Evolutionary conservation across 2,329 filamentous ascomycete species (phyloP).

Genomic region (Verticillium alfalfae): DNA sequence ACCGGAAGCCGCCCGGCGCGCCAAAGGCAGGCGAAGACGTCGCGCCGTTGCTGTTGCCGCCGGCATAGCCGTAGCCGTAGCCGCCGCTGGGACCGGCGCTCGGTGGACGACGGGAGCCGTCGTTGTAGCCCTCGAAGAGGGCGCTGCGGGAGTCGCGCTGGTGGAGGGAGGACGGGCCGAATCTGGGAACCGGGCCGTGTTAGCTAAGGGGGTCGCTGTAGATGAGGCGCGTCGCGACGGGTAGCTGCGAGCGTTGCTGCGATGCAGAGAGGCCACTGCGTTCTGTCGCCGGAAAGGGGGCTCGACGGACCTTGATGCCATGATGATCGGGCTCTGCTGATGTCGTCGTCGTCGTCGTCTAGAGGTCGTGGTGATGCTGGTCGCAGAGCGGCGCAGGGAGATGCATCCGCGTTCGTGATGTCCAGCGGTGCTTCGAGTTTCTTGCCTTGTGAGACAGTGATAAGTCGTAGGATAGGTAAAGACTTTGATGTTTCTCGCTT

Average conservation of each 20-base stretch:
- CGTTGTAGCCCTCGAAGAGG: slow-evolving; percentile 67
- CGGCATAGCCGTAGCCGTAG: slow-evolving; percentile 43
- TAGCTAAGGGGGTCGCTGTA: neutral
- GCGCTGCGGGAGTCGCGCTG: slow-evolving; percentile 68
- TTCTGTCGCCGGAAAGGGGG: neutral
- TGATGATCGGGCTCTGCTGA: neutral
- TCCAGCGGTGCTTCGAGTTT: neutral
- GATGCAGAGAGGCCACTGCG: neutral
- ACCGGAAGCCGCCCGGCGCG: slow-evolving; percentile 42
- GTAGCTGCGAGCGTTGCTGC: neutral
- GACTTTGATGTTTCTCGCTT: neutral
- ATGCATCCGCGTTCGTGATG: neutral
- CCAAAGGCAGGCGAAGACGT: slow-evolving; percentile 20
- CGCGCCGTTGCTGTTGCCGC: slow-evolving; percentile 2
- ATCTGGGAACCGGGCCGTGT: slow-evolving; percentile 31
- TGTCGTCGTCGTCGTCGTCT: neutral
- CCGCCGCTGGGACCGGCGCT: slow-evolving; percentile 44
- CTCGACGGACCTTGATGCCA: neutral
- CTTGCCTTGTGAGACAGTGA: neutral
- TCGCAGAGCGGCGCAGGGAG: neutral
- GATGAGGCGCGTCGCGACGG: neutral
- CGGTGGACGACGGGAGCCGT: slow-evolving; percentile 32
- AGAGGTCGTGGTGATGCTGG: neutral
- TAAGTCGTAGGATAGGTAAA: neutral
- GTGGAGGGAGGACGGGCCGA: slow-evolving; percentile 62